Percentiles rank a stretch among this genome's conserved stretches.
phyloP scores from a whole-genome alignment of 1,284 basidiomycete genomes.

The Vanrija sp. region DNA sequence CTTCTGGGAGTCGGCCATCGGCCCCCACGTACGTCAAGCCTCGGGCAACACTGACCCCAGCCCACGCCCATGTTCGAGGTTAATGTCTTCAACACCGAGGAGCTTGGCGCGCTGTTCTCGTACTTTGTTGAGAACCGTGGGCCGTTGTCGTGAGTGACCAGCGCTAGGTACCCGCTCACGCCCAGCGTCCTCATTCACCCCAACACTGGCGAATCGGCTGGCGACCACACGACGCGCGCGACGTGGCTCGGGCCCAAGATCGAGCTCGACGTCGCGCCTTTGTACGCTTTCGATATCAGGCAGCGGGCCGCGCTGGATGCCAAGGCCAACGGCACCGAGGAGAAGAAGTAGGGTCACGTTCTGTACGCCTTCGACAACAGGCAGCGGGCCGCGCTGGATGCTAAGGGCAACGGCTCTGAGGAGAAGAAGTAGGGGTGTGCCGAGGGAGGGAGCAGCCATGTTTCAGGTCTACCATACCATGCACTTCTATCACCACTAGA shows the following conservation, averaged over 20 bases:
- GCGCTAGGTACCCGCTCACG: neutral
- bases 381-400: too few species aligned
- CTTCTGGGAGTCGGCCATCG: constrained; percentile 10
- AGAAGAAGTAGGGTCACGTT: too few species aligned
- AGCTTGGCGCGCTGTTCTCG: constrained; percentile 62
- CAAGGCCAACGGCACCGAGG: too few species aligned
- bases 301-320: too few species aligned
- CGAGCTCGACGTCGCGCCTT: constrained; percentile 54
- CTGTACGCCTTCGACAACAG: neutral
- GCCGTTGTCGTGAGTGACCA: constrained; percentile 56
- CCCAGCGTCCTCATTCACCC: constrained; percentile 67
- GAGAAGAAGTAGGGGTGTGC: too few species aligned
- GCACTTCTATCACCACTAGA: too few species aligned
- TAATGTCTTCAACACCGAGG: constrained; percentile 61
- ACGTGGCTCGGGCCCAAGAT: constrained; percentile 66
- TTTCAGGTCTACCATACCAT: too few species aligned
- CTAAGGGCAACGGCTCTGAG: too few species aligned
- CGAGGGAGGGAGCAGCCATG: too few species aligned
- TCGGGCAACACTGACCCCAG: neutral
- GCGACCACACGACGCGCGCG: constrained; percentile 62
- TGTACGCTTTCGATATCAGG: neutral
- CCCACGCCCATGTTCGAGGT: constrained; percentile 67
- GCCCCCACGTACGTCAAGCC: neutral
- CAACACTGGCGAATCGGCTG: constrained; percentile 59
- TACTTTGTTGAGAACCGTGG: constrained; percentile 63